Evolutionary conservation across 164 flowering plant genomes (phyloP).

Genomic region (Platanus orientalis): DNA sequence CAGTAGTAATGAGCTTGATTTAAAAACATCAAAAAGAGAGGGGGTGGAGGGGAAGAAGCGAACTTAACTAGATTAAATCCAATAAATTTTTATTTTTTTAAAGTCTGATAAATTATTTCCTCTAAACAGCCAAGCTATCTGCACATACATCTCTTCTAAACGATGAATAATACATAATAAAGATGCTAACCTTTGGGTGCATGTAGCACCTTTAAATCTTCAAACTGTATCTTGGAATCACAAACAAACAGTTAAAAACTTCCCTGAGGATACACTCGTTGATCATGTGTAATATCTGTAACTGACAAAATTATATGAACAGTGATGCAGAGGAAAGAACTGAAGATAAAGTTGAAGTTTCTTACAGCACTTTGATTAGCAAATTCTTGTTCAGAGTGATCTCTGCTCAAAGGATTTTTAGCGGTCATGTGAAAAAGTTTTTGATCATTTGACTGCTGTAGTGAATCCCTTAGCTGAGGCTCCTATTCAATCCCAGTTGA

Average conservation of each 20-base stretch:
- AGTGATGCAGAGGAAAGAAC: not conserved
- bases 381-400: conserved; percentile 6
- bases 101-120: not conserved
- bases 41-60: too few species aligned
- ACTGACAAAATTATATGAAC: not conserved
- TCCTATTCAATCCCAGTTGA: conserved; percentile 8
- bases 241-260: conserved; percentile 7
- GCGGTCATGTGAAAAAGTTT: not conserved
- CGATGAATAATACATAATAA: not conserved
- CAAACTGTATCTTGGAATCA: conserved; percentile 33
- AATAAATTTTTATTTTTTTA: not conserved
- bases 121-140: not conserved
- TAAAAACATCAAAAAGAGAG: not conserved
- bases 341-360: conserved; percentile 1
- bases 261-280: not conserved
- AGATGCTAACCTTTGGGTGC: conserved; percentile 39
- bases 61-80: too few species aligned
- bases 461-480: conserved; percentile 9
- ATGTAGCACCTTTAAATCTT: conserved; percentile 23
- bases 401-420: conserved; percentile 6
- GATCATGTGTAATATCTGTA: not conserved
- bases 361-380: conserved; percentile 21
- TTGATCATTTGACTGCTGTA: conserved; percentile 12
- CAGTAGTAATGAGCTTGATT: too few species aligned
- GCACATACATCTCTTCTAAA: not conserved